These are phyloP conservation scores for Anethum foeniculum DNA, from an alignment of 140 eudicot genomes.

Conservation along the genomic window DNA sequence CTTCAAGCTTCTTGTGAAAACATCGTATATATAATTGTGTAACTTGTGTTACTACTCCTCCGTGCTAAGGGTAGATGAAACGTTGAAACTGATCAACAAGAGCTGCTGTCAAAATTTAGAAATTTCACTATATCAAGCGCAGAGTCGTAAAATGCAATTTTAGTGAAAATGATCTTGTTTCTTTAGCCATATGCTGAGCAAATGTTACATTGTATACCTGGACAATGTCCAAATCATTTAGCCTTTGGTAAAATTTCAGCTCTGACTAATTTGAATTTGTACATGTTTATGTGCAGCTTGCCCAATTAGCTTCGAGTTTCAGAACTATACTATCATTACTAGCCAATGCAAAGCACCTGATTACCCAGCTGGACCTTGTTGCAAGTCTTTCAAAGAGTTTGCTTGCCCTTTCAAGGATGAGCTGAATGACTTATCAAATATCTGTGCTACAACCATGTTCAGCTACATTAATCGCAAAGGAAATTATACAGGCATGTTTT, in stretches of 20 bases:
- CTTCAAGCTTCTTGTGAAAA: not conserved
- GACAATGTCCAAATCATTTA: not conserved
- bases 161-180: not conserved
- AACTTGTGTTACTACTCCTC: not conserved
- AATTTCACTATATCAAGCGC: not conserved
- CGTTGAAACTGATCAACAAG: not conserved
- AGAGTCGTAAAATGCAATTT: not conserved
- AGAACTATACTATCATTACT: not conserved
- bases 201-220: not conserved
- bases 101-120: not conserved
- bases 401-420: not conserved
- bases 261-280: not conserved
- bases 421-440: not conserved
- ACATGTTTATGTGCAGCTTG: not conserved
- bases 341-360: not conserved
- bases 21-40: not conserved
- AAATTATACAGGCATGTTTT: not conserved
- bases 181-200: not conserved
- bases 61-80: not conserved
- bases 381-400: conserved; percentile 4
- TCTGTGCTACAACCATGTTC: not conserved
- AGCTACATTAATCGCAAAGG: not conserved
- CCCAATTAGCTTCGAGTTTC: not conserved
- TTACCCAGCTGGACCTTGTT: not conserved
- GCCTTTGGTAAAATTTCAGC: not conserved